A percentile compares a stretch with the other conserved stretches of the same genome.
phyloP scores from a whole-genome alignment of 805 yeast species.

The Pichia nanzhaoensis region DNA sequence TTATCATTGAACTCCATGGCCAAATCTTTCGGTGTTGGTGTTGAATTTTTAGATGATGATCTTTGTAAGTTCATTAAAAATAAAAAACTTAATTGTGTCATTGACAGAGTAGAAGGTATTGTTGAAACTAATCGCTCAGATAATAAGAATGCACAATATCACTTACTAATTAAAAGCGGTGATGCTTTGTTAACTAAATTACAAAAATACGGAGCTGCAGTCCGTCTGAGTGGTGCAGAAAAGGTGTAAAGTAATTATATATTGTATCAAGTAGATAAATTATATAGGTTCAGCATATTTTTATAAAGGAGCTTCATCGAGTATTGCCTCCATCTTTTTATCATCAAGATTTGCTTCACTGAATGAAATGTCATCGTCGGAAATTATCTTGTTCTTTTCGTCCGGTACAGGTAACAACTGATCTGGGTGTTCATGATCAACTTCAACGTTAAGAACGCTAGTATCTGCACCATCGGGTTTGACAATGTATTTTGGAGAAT shows the following conservation, averaged over 20 bases:
- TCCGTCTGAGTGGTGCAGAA: constrained; percentile 89
- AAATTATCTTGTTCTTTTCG: background rate
- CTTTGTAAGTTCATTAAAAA: constrained; percentile 87
- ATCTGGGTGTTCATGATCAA: constrained; percentile 1
- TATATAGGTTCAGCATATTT: background rate
- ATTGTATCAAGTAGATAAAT: too few species aligned
- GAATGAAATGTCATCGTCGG: background rate
- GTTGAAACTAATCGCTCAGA: constrained; percentile 96
- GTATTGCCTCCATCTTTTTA: constrained; percentile 3
- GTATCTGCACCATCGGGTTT: constrained; percentile 5
- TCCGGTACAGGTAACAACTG: constrained; percentile 6
- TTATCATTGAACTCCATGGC: constrained; percentile 91
- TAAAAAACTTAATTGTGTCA: constrained; percentile 89
- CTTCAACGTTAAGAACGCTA: background rate
- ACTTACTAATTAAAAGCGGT: constrained; percentile 81
- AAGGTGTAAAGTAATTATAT: constrained; percentile 32
- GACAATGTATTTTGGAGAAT: constrained; percentile 8
- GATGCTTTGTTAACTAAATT: constrained; percentile 87
- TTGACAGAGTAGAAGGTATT: constrained; percentile 91
- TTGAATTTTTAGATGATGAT: constrained; percentile 81
- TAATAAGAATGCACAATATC: constrained; percentile 91
- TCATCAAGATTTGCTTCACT: background rate
- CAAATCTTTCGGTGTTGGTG: constrained; percentile 81
- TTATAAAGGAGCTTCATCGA: constrained; percentile 5
- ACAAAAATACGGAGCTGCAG: constrained; percentile 97